Percentiles rank a stretch among this genome's conserved stretches.
phyloP scores from a whole-genome alignment of 106 monocot genomes.

The Cymbidium sinense region DNA sequence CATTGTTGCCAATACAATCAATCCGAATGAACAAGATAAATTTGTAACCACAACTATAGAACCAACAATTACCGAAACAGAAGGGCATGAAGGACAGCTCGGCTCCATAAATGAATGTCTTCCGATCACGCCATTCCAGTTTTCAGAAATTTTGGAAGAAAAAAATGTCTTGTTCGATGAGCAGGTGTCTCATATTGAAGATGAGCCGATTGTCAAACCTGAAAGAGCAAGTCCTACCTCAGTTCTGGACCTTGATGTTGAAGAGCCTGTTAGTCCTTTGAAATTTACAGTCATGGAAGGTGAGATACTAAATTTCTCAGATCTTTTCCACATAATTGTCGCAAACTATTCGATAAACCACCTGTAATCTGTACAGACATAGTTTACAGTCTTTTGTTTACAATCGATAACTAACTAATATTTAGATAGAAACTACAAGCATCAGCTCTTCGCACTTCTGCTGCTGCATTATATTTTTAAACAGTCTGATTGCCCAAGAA shows the following conservation, averaged over 20 bases:
- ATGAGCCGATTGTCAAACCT: neutral
- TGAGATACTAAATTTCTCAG: conserved; percentile 5
- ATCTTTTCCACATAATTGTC: neutral
- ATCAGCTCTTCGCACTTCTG: neutral
- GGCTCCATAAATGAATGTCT: neutral
- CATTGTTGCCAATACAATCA: neutral
- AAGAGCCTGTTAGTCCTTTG: conserved; percentile 25
- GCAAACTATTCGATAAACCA: too few relatives aligned
- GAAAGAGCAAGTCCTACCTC: conserved; percentile 12
- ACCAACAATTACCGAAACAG: neutral
- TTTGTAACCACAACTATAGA: neutral
- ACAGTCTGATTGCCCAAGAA: neutral
- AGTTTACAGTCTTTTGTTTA: neutral
- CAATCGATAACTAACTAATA: neutral
- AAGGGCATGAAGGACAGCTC: neutral
- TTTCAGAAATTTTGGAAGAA: conserved; percentile 7
- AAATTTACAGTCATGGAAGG: conserved; percentile 21
- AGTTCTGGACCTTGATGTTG: conserved; percentile 21
- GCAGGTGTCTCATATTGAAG: conserved; percentile 3
- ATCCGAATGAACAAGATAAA: neutral
- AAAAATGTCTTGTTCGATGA: conserved; percentile 2
- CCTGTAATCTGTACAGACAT: neutral
- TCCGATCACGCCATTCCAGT: neutral
- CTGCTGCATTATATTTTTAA: neutral
- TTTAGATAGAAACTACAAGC: neutral